phyloP scores from a whole-genome alignment of 2,329 filamentous ascomycete genomes.

The Cytospora mali region DNA sequence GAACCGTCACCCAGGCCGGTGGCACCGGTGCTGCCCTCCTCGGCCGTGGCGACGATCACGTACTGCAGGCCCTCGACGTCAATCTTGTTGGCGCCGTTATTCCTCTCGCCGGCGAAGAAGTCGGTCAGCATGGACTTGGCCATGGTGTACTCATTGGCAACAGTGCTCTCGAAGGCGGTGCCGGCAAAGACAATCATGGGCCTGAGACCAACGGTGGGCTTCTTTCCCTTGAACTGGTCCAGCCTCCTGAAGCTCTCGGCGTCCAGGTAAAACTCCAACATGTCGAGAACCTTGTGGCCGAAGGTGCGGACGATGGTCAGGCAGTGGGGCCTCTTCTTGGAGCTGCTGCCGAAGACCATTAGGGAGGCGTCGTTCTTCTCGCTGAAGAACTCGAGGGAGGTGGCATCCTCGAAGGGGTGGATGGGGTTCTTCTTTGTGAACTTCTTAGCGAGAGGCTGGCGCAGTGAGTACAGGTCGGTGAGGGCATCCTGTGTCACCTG shows the following conservation, averaged over 20 bases:
- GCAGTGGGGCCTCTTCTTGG: slow-evolving; percentile 94
- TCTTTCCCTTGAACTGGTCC: slow-evolving; percentile 74
- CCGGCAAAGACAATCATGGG: slow-evolving; percentile 92
- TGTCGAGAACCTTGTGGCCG: slow-evolving; percentile 85
- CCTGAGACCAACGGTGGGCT: slow-evolving; percentile 78
- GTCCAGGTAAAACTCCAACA: slow-evolving; percentile 88
- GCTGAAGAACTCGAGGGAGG: slow-evolving; percentile 90
- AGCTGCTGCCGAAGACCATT: slow-evolving; percentile 80
- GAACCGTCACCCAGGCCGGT: slow-evolving; percentile 42
- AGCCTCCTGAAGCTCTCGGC: slow-evolving; percentile 70
- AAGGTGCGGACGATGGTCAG: slow-evolving; percentile 84
- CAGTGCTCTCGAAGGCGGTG: slow-evolving; percentile 81
- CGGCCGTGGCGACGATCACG: slow-evolving; percentile 78
- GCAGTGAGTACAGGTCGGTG: slow-evolving; percentile 81
- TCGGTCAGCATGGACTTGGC: slow-evolving; percentile 87
- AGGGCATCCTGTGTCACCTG: slow-evolving; percentile 81
- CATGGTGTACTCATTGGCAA: slow-evolving; percentile 77
- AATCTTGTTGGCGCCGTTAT: slow-evolving; percentile 73
- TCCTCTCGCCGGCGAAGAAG: slow-evolving; percentile 81
- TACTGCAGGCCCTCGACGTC: slow-evolving; percentile 96
- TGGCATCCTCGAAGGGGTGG: slow-evolving; percentile 89
- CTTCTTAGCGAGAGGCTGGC: slow-evolving; percentile 81
- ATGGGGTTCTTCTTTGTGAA: slow-evolving; percentile 98
- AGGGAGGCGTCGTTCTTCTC: slow-evolving; percentile 93
- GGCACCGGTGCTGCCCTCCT: slow-evolving; percentile 54